A percentile compares a stretch with the other conserved stretches of the same genome.
Conservation (phyloP, 306 rosid species). For the Vachellia pachyceras region DNA sequence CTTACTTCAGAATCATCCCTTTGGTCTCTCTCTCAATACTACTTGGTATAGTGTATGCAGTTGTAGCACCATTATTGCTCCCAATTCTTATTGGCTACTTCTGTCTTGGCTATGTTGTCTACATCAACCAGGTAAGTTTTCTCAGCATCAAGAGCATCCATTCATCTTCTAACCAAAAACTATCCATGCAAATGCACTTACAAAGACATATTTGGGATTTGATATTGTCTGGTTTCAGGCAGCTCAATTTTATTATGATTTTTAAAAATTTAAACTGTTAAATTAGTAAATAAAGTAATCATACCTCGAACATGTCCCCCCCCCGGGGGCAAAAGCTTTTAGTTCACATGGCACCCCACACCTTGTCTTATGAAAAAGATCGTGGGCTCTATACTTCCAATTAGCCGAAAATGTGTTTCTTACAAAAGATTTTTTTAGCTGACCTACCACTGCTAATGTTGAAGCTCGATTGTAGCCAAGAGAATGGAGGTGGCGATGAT, state of each 20-base stretch:
- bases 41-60: conserved; percentile 85
- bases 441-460: neutral
- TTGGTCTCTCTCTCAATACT: conserved; percentile 70
- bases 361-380: too few relatives aligned
- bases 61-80: conserved; percentile 81
- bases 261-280: too few relatives aligned
- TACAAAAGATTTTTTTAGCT: too few relatives aligned
- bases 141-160: conserved; percentile 1
- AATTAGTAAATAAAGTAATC: too few relatives aligned
- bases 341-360: too few relatives aligned
- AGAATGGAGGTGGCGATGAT: neutral
- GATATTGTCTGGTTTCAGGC: neutral
- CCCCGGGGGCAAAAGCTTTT: too few relatives aligned
- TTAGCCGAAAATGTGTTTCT: too few relatives aligned
- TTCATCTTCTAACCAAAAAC: neutral
- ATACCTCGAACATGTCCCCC: too few relatives aligned
- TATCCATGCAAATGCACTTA: neutral
- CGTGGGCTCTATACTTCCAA: too few relatives aligned
- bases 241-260: neutral
- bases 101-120: conserved; percentile 85
- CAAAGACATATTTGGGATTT: neutral
- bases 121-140: conserved; percentile 56
- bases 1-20: conserved; percentile 78
- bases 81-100: conserved; percentile 89
- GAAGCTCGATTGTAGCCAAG: neutral